Percentiles rank a stretch among this genome's conserved stretches.
These are phyloP conservation scores for Globisporangium iwayamae DNA, from an alignment of 352 stramenopile genomes.

Conservation along the genomic window DNA sequence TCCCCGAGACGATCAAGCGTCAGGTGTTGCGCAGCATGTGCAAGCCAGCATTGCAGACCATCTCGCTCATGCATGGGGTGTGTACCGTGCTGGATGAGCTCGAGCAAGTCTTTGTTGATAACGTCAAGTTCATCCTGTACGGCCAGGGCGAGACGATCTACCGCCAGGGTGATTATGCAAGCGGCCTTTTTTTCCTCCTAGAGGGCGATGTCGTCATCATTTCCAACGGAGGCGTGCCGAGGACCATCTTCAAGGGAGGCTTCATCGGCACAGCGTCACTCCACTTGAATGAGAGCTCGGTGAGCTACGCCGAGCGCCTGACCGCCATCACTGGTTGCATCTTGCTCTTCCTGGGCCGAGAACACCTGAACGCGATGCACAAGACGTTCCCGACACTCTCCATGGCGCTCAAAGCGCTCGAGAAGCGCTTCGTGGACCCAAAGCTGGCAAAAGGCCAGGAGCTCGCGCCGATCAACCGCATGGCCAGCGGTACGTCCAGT, in stretches of 20 bases:
- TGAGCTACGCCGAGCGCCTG: constrained; percentile 57
- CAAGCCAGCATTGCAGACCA: constrained; percentile 24
- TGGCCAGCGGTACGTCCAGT: neutral
- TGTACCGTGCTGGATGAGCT: constrained; percentile 21
- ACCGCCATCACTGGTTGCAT: constrained; percentile 58
- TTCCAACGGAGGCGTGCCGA: constrained; percentile 4
- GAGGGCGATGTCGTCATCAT: constrained; percentile 50
- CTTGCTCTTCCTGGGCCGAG: constrained; percentile 46
- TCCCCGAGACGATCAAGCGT: constrained; percentile 23
- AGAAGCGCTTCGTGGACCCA: constrained; percentile 42
- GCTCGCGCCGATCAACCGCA: constrained; percentile 5
- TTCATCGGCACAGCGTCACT: constrained; percentile 53
- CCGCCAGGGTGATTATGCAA: constrained; percentile 49
- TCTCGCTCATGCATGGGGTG: constrained; percentile 22
- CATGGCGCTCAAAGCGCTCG: constrained; percentile 56
- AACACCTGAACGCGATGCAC: constrained; percentile 56
- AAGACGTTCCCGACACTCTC: constrained; percentile 55
- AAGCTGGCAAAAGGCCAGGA: constrained; percentile 38
- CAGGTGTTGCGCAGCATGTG: constrained; percentile 34
- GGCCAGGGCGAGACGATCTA: constrained; percentile 16
- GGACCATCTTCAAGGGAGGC: constrained; percentile 31
- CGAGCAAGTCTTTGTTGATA: constrained; percentile 30
- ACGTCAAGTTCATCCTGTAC: constrained; percentile 27
- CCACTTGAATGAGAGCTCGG: constrained; percentile 42
- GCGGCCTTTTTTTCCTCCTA: constrained; percentile 52